phyloP scores from a whole-genome alignment of 139 green algal genomes.

The Micractinium sp. region DNA sequence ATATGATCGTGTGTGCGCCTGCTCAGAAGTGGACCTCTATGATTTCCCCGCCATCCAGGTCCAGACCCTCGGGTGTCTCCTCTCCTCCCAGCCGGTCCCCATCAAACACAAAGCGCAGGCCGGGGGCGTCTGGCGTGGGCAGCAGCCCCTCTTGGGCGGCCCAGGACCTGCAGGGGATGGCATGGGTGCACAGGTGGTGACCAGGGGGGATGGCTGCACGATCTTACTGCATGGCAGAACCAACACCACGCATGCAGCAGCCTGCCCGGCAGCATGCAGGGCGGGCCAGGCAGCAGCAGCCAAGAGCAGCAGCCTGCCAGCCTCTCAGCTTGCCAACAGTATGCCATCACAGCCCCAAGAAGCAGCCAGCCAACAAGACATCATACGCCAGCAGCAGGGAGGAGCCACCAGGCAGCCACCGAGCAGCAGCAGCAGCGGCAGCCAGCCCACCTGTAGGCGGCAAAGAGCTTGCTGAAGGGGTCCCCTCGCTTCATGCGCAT shows the following conservation, averaged over 20 bases:
- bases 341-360: not conserved
- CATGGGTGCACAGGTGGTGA: too few species aligned
- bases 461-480: constrained; percentile 45
- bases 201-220: too few species aligned
- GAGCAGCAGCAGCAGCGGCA: not conserved
- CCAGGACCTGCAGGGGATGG: constrained; percentile 26
- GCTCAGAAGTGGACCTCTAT: constrained; percentile 36
- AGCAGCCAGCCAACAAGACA: not conserved
- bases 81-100: constrained; percentile 27
- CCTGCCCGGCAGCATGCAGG: not conserved
- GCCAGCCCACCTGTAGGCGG: constrained; percentile 15
- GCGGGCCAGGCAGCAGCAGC: not conserved
- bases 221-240: too few species aligned
- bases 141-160: not conserved
- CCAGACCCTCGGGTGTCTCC: constrained; percentile 43
- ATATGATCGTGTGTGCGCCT: not conserved
- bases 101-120: constrained; percentile 45
- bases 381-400: not conserved
- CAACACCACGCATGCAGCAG: too few species aligned
- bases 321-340: too few species aligned
- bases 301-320: too few species aligned
- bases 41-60: constrained; percentile 52
- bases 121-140: not conserved
- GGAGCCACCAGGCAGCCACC: not conserved
- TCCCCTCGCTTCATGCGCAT: constrained; percentile 32